Evolutionary conservation across 1,284 basidiomycete species (phyloP), one percentile per base, ranked within the genome.

Genomic region (Ganoderma lingzhi): DNA sequence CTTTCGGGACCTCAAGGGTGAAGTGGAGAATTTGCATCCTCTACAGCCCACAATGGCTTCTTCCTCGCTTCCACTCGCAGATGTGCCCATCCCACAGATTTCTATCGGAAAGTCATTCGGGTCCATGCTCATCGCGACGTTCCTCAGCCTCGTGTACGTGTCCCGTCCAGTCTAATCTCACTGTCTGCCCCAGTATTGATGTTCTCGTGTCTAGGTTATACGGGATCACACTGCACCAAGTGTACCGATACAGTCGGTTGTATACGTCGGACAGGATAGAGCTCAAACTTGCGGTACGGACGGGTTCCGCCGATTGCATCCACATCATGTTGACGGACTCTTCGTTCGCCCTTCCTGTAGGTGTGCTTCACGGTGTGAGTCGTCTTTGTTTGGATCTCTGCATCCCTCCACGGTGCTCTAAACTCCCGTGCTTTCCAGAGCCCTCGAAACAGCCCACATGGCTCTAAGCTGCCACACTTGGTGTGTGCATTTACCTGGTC

Each of bases 381-480:
- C 37, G 35, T 28, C 4, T 4, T 6, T 42, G 14, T 12, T 56
- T 17, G 15, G 35, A 32, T 19, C 3, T 35, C 53, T 30, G 32
- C 23, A 23, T 23, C 30, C 17, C 30, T 3, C 23, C 17, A 3
- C 30, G 32, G 15, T 23, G 15, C 42, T 15, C 14, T 19, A 17
- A 44, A 32, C 17, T 1, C 12, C 2, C 9, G 12, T 32, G 19
- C 3, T 9, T 17, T 5, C 2, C 35, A 59, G 56, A 14, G 32
- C 44, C 10, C 59, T 61, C 41, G 59, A 61, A 28, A 61, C 59
- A 5, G 19, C 30, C 23, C 59, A 61, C n/a, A 42, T 61, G 37
- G 59, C 39, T 28, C 41, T 61, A n/a, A 61, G 39, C 39, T 61
- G 59, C 59, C 59, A 61, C 37, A 42, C 39, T 14, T 41, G 59